phyloP scores from a whole-genome alignment of 2,329 filamentous ascomycete genomes.

The Fusarium sp. region DNA sequence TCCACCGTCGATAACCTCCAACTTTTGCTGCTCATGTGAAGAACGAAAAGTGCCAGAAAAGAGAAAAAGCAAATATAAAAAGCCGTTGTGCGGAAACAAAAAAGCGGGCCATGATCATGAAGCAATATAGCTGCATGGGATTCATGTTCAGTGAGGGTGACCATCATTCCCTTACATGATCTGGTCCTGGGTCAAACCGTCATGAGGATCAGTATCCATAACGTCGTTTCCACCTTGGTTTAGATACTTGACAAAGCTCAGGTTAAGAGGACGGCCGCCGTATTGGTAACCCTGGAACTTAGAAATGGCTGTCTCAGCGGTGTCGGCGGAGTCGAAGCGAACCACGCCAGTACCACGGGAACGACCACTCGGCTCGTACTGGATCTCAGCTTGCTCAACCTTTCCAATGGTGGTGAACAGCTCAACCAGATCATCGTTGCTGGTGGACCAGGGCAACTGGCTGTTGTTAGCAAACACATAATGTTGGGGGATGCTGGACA shows the following conservation, averaged over 20 bases:
- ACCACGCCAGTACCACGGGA: constrained; percentile 98
- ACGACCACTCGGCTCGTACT: constrained; percentile 96
- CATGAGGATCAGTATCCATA: constrained; percentile 86
- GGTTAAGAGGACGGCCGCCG: constrained; percentile 90
- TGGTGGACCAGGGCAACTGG: constrained; percentile 97
- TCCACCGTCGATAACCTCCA: constrained; percentile 44
- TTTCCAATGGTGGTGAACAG: constrained; percentile 98
- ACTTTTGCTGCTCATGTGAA: constrained; percentile 46
- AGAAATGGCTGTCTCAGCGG: constrained; percentile 91
- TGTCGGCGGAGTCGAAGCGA: constrained; percentile 85
- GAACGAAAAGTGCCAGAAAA: constrained; percentile 41
- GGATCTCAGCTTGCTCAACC: constrained; percentile 98
- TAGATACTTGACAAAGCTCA: constrained; percentile 94
- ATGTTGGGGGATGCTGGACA: background rate
- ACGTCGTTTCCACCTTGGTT: constrained; percentile 75
- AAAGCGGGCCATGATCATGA: constrained; percentile 22
- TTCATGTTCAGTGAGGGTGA: constrained; percentile 28
- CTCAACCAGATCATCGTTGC: constrained; percentile 96
- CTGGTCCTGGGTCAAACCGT: constrained; percentile 92
- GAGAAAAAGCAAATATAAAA: constrained; percentile 42
- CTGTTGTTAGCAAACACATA: constrained; percentile 40
- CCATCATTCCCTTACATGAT: constrained; percentile 78
- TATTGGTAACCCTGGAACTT: constrained; percentile 99
- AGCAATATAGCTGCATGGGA: constrained; percentile 14
- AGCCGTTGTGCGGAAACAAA: constrained; percentile 23